A percentile compares a stretch with the other conserved stretches of the same genome.
Conservation (phyloP, 75 land plant species). For the Sequoia sempervirens region DNA sequence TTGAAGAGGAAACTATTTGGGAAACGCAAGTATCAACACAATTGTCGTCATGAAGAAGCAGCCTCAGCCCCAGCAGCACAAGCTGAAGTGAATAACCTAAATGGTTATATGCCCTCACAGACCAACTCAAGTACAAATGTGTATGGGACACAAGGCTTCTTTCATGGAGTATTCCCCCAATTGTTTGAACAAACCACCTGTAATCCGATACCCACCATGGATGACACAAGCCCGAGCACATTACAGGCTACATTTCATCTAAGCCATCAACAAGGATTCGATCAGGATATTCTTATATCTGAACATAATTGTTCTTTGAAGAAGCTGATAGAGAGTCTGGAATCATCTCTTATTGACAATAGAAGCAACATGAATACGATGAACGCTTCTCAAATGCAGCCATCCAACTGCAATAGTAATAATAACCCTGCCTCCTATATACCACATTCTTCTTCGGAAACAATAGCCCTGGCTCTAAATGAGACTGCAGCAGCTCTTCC, state of each 20-base stretch:
- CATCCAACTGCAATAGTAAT: neutral
- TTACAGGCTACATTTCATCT: neutral
- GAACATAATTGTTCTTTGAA: neutral
- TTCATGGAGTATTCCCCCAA: neutral
- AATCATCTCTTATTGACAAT: neutral
- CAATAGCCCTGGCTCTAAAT: neutral
- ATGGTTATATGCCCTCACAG: neutral
- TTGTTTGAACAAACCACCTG: neutral
- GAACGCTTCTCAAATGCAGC: neutral
- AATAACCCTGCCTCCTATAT: neutral
- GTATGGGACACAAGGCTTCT: neutral
- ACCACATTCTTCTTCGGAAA: neutral
- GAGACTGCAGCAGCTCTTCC: neutral
- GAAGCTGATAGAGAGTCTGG: neutral
- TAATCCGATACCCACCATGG: neutral
- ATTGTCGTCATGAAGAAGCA: neutral
- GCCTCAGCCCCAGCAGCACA: neutral
- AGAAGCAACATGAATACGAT: neutral
- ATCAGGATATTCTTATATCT: neutral
- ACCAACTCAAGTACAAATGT: neutral
- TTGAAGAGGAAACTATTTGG: no score
- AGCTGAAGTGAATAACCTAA: neutral
- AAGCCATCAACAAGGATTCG: neutral
- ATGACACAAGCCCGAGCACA: neutral
- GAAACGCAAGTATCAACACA: constrained; percentile 17